phyloP scores from a whole-genome alignment of 1,139 yeast genomes.

The Debaryomycetaceae sp. region DNA sequence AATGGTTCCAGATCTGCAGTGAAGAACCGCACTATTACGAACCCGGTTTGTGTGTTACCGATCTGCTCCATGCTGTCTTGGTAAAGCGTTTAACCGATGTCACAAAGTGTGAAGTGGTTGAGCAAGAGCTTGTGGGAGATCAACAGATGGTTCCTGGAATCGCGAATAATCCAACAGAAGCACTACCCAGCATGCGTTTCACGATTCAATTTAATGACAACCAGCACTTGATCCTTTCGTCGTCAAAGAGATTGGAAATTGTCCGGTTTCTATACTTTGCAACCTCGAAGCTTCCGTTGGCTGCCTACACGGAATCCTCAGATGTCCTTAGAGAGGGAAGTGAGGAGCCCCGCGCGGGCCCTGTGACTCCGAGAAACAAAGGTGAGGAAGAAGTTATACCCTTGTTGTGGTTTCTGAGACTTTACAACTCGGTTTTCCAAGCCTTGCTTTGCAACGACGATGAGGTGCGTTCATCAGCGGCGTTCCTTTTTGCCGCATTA shows the following conservation, averaged over 20 bases:
- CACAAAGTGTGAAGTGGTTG: constrained; percentile 37
- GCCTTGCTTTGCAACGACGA: constrained; percentile 60
- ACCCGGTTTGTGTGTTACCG: constrained; percentile 21
- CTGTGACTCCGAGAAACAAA: constrained; percentile 4
- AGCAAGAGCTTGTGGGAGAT: constrained; percentile 12
- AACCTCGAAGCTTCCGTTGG: constrained; percentile 44
- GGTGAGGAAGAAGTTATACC: constrained; percentile 17
- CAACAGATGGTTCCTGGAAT: too few species aligned
- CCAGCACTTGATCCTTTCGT: constrained; percentile 33
- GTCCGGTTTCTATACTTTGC: constrained; percentile 67
- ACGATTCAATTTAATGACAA: constrained; percentile 8
- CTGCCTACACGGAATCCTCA: constrained; percentile 15
- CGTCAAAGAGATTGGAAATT: constrained; percentile 63
- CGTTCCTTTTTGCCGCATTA: constrained; percentile 59
- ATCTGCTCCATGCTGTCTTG: constrained; percentile 46
- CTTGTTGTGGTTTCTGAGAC: constrained; percentile 47
- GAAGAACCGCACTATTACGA: constrained; percentile 22
- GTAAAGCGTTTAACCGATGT: constrained; percentile 49
- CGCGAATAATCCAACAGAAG: background rate
- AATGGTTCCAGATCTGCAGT: constrained; percentile 57
- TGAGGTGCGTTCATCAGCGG: constrained; percentile 61
- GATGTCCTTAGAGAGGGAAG: background rate
- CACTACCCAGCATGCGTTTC: constrained; percentile 3
- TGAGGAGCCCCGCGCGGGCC: constrained; percentile 10
- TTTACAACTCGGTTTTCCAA: constrained; percentile 62